Evolutionary conservation across 2,329 filamentous ascomycete species (phyloP).

Genomic region (Rosellinia necatrix): DNA sequence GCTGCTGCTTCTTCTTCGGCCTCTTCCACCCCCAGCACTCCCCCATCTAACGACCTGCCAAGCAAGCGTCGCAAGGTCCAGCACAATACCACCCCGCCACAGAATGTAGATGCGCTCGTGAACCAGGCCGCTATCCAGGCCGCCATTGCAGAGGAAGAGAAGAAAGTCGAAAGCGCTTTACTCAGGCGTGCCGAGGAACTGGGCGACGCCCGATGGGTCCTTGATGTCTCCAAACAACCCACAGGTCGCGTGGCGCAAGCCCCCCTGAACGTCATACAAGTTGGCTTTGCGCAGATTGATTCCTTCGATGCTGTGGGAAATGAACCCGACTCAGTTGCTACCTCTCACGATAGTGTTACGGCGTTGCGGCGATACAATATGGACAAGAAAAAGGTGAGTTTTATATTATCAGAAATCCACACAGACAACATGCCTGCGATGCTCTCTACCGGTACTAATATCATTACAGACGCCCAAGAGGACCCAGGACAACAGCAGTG

Average conservation of each 20-base stretch:
- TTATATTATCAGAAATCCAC: background rate
- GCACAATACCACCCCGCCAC: constrained; percentile 41
- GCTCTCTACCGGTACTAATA: constrained; percentile 37
- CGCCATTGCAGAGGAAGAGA: constrained; percentile 69
- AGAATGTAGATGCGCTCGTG: constrained; percentile 50
- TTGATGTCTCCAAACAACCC: constrained; percentile 57
- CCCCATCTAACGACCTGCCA: constrained; percentile 52
- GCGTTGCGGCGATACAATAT: constrained; percentile 41
- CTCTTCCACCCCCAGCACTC: constrained; percentile 49
- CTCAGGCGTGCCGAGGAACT: constrained; percentile 64
- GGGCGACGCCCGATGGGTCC: constrained; percentile 77
- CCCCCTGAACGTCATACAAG: constrained; percentile 63
- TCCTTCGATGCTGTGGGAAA: constrained; percentile 33
- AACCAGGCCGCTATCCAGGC: constrained; percentile 66
- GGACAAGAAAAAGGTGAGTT: constrained; percentile 38
- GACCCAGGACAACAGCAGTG: constrained; percentile 39
- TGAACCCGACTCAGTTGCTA: constrained; percentile 29
- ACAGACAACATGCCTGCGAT: background rate
- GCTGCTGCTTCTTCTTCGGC: constrained; percentile 68
- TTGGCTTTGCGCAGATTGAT: constrained; percentile 55
- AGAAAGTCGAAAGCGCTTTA: constrained; percentile 64
- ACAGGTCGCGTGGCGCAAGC: constrained; percentile 41
- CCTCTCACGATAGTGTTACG: constrained; percentile 25
- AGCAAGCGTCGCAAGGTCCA: constrained; percentile 67
- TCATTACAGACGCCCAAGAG: constrained; percentile 37